Percentiles rank a stretch among this genome's conserved stretches.
Conservation (phyloP, 148 eudicot species). For the Rhododendron simsii region DNA sequence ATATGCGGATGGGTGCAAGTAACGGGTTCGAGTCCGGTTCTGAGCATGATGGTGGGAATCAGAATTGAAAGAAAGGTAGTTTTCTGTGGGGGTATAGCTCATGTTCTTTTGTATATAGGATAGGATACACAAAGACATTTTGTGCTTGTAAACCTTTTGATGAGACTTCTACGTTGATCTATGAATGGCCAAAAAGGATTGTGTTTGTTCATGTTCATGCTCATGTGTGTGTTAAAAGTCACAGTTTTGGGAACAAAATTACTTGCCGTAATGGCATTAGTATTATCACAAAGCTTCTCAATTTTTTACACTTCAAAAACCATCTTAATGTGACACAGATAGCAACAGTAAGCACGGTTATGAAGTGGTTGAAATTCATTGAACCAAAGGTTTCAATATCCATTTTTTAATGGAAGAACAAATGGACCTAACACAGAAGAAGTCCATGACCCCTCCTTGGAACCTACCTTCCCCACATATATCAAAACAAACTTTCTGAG, state of each 20-base stretch:
- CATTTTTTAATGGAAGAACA: neutral
- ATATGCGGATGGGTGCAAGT: neutral
- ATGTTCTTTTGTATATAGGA: neutral
- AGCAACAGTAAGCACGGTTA: neutral
- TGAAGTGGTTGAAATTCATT: neutral
- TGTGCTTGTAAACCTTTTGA: neutral
- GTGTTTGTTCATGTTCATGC: neutral
- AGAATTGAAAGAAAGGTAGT: neutral
- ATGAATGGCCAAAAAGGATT: neutral
- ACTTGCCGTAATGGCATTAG: neutral
- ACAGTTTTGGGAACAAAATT: neutral
- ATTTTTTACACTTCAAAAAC: neutral
- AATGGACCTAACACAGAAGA: neutral
- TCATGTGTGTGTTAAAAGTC: neutral
- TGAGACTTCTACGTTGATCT: neutral
- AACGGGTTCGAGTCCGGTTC: neutral
- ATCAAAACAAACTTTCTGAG: neutral
- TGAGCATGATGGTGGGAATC: neutral
- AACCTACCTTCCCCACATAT: neutral
- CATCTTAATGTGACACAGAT: neutral
- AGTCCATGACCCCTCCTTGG: slow-evolving; percentile 1
- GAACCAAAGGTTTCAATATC: neutral
- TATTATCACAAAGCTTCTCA: neutral
- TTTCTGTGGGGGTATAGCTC: neutral
- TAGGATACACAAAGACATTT: neutral